phyloP scores from a whole-genome alignment of 352 stramenopile genomes.

The Saprolegnia parasitica region DNA sequence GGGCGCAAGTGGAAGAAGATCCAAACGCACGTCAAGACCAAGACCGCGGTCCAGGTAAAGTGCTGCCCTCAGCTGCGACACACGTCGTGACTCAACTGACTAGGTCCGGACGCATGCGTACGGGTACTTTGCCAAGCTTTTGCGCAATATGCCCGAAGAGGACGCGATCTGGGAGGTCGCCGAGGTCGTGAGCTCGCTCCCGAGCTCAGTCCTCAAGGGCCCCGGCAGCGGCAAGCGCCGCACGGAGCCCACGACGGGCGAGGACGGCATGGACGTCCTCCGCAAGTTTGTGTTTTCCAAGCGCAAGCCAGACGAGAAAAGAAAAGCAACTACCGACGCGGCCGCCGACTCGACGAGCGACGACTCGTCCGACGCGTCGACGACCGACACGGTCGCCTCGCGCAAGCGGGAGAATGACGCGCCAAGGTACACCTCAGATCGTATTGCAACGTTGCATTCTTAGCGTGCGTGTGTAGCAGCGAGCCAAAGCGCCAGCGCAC shows the following conservation, averaged over 20 bases:
- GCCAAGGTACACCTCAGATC: not conserved
- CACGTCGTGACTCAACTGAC: not conserved
- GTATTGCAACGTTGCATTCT: not conserved
- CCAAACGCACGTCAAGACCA: slow-evolving; percentile 79
- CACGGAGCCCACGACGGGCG: slow-evolving; percentile 79
- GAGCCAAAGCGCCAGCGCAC: slow-evolving; percentile 9
- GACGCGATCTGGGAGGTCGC: slow-evolving; percentile 75
- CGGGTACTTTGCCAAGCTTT: slow-evolving; percentile 81
- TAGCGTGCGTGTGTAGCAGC: not conserved
- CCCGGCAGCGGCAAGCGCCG: slow-evolving; percentile 68
- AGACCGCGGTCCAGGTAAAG: slow-evolving; percentile 64
- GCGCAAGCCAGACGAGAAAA: slow-evolving; percentile 60
- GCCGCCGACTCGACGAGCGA: slow-evolving; percentile 10
- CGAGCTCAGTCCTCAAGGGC: slow-evolving; percentile 65
- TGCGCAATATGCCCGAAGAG: slow-evolving; percentile 82
- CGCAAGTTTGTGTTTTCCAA: slow-evolving; percentile 81
- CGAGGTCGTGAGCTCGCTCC: slow-evolving; percentile 73
- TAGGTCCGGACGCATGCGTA: slow-evolving; percentile 78
- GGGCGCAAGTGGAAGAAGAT: slow-evolving; percentile 88
- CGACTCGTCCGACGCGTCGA: slow-evolving; percentile 2
- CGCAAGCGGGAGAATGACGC: not conserved
- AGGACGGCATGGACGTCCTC: slow-evolving; percentile 76
- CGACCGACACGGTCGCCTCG: not conserved
- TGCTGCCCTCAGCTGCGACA: not conserved
- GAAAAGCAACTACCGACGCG: slow-evolving; percentile 25